These are phyloP conservation scores for Zymoseptoria brevis DNA, from an alignment of 2,329 filamentous ascomycete genomes.

Conservation along the genomic window DNA sequence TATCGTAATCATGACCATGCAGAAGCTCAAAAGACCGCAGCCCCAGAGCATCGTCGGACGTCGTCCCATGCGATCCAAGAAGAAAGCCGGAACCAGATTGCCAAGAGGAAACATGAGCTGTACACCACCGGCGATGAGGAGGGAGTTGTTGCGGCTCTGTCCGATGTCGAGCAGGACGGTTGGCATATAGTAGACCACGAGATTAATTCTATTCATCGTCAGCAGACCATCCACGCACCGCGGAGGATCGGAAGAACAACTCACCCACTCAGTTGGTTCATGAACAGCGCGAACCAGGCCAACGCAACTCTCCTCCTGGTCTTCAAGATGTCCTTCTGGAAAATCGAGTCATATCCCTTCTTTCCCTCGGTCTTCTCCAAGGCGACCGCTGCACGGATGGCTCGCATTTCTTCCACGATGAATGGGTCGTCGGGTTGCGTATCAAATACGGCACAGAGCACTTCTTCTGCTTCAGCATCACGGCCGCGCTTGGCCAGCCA, in stretches of 20 bases:
- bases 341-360: slow-evolving; percentile 25
- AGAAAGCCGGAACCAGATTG: slow-evolving; percentile 37
- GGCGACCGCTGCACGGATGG: slow-evolving; percentile 29
- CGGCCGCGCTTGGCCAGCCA: slow-evolving; percentile 27
- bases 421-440: slow-evolving; percentile 16
- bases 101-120: slow-evolving; percentile 32
- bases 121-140: slow-evolving; percentile 39
- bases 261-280: slow-evolving; percentile 28
- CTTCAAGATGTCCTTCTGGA: slow-evolving; percentile 31
- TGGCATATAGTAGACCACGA: slow-evolving; percentile 36
- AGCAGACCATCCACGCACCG: slow-evolving; percentile 9
- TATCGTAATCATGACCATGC: slow-evolving; percentile 31
- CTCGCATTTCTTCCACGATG: slow-evolving; percentile 19
- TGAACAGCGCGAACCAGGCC: slow-evolving; percentile 31
- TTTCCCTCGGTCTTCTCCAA: slow-evolving; percentile 28
- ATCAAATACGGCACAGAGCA: slow-evolving; percentile 22
- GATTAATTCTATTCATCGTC: slow-evolving; percentile 20
- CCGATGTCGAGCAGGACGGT: slow-evolving; percentile 38
- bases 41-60: slow-evolving; percentile 22
- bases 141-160: slow-evolving; percentile 32
- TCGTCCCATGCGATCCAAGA: slow-evolving; percentile 33
- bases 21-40: slow-evolving; percentile 22
- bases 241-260: background rate
- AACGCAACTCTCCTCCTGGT: slow-evolving; percentile 30
- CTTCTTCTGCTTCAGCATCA: slow-evolving; percentile 18